Evolutionary conservation across 306 rosid species (phyloP).

Genomic region (Prunus dulcis): DNA sequence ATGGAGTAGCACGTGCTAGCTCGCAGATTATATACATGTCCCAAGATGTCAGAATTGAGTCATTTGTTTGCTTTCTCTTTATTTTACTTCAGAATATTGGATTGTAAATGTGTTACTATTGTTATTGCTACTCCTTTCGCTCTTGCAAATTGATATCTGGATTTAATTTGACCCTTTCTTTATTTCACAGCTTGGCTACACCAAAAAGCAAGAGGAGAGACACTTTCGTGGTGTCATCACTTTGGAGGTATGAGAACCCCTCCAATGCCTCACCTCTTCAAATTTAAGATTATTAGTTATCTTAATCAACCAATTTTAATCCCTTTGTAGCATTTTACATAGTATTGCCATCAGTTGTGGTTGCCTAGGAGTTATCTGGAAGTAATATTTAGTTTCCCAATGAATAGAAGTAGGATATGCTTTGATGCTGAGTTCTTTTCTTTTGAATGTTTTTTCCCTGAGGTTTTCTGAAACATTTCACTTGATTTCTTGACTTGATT

Average conservation of each 20-base stretch:
- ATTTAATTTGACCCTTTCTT: slow-evolving; percentile 18
- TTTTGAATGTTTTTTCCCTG: not conserved
- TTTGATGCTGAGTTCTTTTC: not conserved
- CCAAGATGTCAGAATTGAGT: not conserved
- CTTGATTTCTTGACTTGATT: not conserved
- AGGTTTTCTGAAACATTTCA: not conserved
- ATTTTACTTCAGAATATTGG: not conserved
- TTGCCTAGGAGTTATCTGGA: not conserved
- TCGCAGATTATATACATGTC: not conserved
- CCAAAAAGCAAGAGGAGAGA: slow-evolving; percentile 89
- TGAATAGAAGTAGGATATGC: not conserved
- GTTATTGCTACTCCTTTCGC: not conserved
- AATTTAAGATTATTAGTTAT: not conserved
- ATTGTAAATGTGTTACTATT: not conserved
- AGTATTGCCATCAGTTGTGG: not conserved
- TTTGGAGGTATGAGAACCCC: slow-evolving; percentile 63
- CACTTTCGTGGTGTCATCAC: slow-evolving; percentile 89
- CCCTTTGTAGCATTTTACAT: not conserved
- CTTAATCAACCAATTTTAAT: not conserved
- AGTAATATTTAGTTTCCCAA: not conserved
- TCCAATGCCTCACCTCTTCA: not conserved
- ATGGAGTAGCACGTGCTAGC: not conserved
- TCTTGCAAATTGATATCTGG: not conserved
- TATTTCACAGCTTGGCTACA: slow-evolving; percentile 85
- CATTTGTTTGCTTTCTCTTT: not conserved